Conservation (phyloP, 192 early-diverging fungal genomes). For the Podila minutissima region DNA sequence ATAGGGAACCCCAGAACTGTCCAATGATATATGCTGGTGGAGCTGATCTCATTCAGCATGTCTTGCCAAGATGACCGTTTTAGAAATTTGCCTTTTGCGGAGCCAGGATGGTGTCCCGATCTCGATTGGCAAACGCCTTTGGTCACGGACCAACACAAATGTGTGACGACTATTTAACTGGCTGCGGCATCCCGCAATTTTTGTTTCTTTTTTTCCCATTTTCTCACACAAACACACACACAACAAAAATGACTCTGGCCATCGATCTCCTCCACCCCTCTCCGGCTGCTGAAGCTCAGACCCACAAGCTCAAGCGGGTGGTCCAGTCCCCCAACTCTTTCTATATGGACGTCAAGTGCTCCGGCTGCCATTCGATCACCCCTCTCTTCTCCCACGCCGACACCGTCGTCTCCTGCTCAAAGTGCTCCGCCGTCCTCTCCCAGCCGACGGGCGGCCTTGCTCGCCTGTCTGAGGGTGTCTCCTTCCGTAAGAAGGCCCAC, state of each 20-base stretch:
- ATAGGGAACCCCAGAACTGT: too few relatives aligned
- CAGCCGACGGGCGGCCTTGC: conserved; percentile 93
- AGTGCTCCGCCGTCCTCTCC: conserved; percentile 87
- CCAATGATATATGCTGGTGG: too few relatives aligned
- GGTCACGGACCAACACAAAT: too few relatives aligned
- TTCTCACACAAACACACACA: conserved; percentile 3
- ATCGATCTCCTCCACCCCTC: conserved; percentile 96
- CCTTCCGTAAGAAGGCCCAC: conserved; percentile 84
- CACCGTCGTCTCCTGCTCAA: conserved; percentile 86
- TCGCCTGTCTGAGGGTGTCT: conserved; percentile 81
- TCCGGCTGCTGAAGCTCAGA: conserved; percentile 73
- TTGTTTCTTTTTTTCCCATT: neutral
- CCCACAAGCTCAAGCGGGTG: conserved; percentile 72
- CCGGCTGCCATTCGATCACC: conserved; percentile 87
- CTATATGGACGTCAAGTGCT: conserved; percentile 99
- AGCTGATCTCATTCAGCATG: too few relatives aligned
- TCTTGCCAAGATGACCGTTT: too few relatives aligned
- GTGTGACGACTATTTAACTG: too few relatives aligned
- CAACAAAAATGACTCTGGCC: conserved; percentile 66
- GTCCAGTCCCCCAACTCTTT: conserved; percentile 87
- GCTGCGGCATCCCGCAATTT: neutral
- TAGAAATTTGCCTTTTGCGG: too few relatives aligned
- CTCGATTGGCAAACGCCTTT: too few relatives aligned
- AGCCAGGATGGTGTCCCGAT: too few relatives aligned
- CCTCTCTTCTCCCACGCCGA: conserved; percentile 93